Percentiles rank a stretch among this genome's conserved stretches.
phyloP scores from a whole-genome alignment of 2,329 filamentous ascomycete genomes.

The Lecanicillium sp. region DNA sequence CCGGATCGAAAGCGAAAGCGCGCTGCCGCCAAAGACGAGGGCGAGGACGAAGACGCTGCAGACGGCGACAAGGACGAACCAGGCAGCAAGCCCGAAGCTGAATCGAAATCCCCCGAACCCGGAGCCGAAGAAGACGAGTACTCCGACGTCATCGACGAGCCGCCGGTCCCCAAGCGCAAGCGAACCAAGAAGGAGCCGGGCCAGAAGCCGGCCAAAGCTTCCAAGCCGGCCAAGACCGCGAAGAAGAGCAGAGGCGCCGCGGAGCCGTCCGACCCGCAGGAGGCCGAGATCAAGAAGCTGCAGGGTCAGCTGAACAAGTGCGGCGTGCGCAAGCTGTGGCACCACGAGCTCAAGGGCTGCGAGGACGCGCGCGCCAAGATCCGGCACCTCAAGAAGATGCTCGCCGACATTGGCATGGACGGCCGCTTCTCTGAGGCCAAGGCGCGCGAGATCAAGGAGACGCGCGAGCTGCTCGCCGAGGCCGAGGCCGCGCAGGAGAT shows the following conservation, averaged over 20 bases:
- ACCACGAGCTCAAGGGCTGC: conserved; percentile 71
- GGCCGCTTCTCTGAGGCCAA: conserved; percentile 82
- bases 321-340: conserved; percentile 89
- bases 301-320: conserved; percentile 86
- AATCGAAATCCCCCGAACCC: conserved; percentile 12
- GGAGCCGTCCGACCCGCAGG: conserved; percentile 52
- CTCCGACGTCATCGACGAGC: conserved; percentile 64
- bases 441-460: conserved; percentile 80
- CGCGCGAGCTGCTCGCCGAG: conserved; percentile 76
- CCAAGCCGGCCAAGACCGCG: conserved; percentile 32
- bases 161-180: conserved; percentile 51
- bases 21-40: conserved; percentile 15
- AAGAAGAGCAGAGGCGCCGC: conserved; percentile 32
- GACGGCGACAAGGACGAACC: conserved; percentile 13
- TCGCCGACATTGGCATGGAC: conserved; percentile 78
- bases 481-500: conserved; percentile 80
- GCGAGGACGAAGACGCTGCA: conserved; percentile 15
- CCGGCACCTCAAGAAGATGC: conserved; percentile 69
- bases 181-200: conserved; percentile 35
- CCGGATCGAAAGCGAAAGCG: conserved; percentile 15
- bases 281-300: conserved; percentile 79
- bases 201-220: conserved; percentile 20
- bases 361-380: conserved; percentile 75
- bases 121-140: conserved; percentile 34
- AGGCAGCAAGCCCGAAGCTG: neutral